These are phyloP conservation scores for Penicillium paxilli DNA, from an alignment of 495 filamentous ascomycete species.

Conservation along the genomic window DNA sequence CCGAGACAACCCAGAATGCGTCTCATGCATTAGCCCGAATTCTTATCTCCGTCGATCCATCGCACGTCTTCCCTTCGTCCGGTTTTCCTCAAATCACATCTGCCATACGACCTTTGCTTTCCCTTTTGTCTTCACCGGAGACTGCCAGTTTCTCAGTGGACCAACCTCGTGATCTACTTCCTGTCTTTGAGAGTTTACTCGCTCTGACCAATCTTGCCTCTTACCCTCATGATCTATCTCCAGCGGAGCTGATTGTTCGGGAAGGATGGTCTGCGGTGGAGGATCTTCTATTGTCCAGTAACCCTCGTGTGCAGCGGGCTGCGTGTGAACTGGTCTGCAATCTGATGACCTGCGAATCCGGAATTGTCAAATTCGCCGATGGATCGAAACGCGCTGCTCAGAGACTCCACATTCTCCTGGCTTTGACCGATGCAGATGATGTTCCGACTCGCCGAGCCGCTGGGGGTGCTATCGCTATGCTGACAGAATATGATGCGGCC, in stretches of 20 bases:
- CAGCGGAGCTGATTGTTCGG: conserved; percentile 69
- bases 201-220: conserved; percentile 94
- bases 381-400: conserved; percentile 65
- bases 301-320: conserved; percentile 75
- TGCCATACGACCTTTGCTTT: conserved; percentile 75
- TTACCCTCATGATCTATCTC: conserved; percentile 60
- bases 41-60: conserved; percentile 83
- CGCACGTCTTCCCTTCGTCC: conserved; percentile 78
- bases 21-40: conserved; percentile 91
- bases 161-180: conserved; percentile 77
- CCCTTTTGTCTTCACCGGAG: conserved; percentile 61
- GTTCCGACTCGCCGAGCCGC: conserved; percentile 76
- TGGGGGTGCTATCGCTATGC: conserved; percentile 81
- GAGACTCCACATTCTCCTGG: conserved; percentile 78
- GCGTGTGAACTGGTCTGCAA: conserved; percentile 91
- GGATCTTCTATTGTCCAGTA: conserved; percentile 76
- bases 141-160: conserved; percentile 42
- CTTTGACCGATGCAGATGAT: conserved; percentile 84
- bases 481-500: conserved; percentile 74
- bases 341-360: conserved; percentile 74
- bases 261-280: conserved; percentile 72
- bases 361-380: conserved; percentile 73
- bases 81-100: conserved; percentile 70
- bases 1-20: conserved; percentile 57
- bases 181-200: conserved; percentile 84